Conservation (phyloP, 495 filamentous ascomycete genomes). For the Bryoglossum gracile region DNA sequence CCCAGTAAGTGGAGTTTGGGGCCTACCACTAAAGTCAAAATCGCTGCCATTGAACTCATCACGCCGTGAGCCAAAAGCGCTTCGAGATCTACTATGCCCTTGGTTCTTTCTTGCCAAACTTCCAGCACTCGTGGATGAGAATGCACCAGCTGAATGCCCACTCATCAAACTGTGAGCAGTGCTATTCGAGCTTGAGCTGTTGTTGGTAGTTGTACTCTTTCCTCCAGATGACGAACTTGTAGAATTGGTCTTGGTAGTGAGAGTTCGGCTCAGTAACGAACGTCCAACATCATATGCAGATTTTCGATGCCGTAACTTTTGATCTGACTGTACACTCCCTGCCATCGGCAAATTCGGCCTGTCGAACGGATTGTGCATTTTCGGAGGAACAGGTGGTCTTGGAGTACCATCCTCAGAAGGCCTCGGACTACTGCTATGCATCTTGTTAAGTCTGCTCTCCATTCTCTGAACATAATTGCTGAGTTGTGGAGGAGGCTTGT, state of each 20-base stretch:
- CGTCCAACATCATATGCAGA: constrained; percentile 78
- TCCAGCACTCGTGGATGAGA: constrained; percentile 92
- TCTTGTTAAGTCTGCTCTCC: constrained; percentile 69
- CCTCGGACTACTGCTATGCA: constrained; percentile 54
- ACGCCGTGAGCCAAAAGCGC: constrained; percentile 45
- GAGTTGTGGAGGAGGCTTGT: constrained; percentile 59
- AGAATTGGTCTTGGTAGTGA: constrained; percentile 79
- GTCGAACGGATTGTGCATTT: constrained; percentile 38
- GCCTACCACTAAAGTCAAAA: constrained; percentile 33
- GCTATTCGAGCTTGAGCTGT: constrained; percentile 62
- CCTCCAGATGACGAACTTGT: constrained; percentile 66
- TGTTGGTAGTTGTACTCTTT: constrained; percentile 64
- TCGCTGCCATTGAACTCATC: constrained; percentile 29
- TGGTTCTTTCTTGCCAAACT: constrained; percentile 72
- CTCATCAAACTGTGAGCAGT: constrained; percentile 90
- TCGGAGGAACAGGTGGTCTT: constrained; percentile 55
- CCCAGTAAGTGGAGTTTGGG: constrained; percentile 67
- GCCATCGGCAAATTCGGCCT: constrained; percentile 46
- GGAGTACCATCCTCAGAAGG: constrained; percentile 35
- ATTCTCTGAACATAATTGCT: constrained; percentile 83
- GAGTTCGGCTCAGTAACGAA: constrained; percentile 62
- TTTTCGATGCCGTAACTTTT: constrained; percentile 51
- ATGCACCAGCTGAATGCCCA: constrained; percentile 77
- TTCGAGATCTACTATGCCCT: constrained; percentile 37
- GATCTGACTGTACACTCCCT: constrained; percentile 17